A percentile compares a stretch with the other conserved stretches of the same genome.
Conservation (phyloP, 1,284 basidiomycete species). For the Ganoderma lucidum region DNA sequence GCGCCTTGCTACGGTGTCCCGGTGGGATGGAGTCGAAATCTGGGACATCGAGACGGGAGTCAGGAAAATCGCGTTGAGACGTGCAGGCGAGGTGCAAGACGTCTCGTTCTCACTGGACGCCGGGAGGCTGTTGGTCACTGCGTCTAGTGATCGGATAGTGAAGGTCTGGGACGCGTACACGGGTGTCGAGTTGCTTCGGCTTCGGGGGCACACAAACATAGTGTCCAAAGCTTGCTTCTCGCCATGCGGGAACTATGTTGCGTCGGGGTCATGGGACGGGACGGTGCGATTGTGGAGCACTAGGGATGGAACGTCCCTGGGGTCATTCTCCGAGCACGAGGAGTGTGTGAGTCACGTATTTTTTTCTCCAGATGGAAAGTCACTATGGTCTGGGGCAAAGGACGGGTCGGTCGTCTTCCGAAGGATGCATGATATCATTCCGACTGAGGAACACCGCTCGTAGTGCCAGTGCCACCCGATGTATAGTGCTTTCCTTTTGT, state of each 20-base stretch:
- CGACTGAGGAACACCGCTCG: background rate
- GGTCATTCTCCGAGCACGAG: background rate
- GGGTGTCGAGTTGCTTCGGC: background rate
- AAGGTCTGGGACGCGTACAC: conserved; percentile 2
- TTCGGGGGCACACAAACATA: background rate
- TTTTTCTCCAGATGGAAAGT: conserved; percentile 1
- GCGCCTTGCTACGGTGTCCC: background rate
- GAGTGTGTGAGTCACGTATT: background rate
- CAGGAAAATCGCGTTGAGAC: background rate
- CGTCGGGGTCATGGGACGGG: background rate
- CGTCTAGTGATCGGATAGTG: background rate
- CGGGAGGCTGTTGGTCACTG: background rate
- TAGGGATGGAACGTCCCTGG: conserved; percentile 6
- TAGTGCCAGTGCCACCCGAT: no score
- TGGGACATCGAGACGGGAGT: background rate
- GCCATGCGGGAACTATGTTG: conserved; percentile 3
- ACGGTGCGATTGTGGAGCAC: conserved; percentile 3
- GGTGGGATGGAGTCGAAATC: background rate
- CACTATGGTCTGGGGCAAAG: conserved; percentile 1
- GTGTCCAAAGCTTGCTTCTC: conserved; percentile 3
- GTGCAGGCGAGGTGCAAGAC: background rate
- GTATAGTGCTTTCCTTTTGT: background rate
- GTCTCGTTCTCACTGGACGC: background rate
- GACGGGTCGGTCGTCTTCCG: background rate
- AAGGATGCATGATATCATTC: background rate